Evolutionary conservation across 352 stramenopile genomes (phyloP), one percentile per base, ranked within the genome.

Genomic region (Hyaloperonospora arabidopsidis): DNA sequence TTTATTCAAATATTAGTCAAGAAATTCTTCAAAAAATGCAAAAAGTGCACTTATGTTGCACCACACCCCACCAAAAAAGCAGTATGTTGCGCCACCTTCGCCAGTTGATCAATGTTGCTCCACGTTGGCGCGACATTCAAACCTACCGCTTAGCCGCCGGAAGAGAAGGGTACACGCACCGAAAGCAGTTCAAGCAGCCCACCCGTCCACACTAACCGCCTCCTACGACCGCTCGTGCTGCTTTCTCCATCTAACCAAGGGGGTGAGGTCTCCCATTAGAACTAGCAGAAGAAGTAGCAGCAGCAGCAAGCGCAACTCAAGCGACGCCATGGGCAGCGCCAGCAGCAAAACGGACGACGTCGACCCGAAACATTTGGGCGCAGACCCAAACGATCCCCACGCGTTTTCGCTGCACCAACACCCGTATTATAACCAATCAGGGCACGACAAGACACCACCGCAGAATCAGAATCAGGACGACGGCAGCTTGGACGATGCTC

Each of bases 301-400:
- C 50, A 28, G n/a, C 36, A 22, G 61, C 29, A 38, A 55, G 21
- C 21, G 25, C n/a, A n/a, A n/a, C n/a, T n/a, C n/a, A n/a, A n/a
- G n/a, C n/a, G 3, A 19, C 29, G 56, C 34, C 13, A 93, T 93
- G 82, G 82, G 82, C 47, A 93, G 82, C 74, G 79, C 79, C 21
- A 89, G 76, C 29, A 93, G 82, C 62, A 90, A 90, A 58, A 67
- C 86, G 51, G 76, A 85, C 68, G 82, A 93, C 53, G 67, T 74
- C 43, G 87, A 90, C 57, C 82, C 76, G n/a, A 76, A 78, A 41
- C 80, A 90, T 38, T 63, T 93, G 38, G 82, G 82, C 22, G 79
- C 76, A 41, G 79, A 82, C 49, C 57, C 68, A 38, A 75, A 70
- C 59, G 57, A 64, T 39, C 62, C 60, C 10, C 62, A 66, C 35